phyloP scores from a whole-genome alignment of 768 basidiomycete species.

The Russula dissimulans region DNA sequence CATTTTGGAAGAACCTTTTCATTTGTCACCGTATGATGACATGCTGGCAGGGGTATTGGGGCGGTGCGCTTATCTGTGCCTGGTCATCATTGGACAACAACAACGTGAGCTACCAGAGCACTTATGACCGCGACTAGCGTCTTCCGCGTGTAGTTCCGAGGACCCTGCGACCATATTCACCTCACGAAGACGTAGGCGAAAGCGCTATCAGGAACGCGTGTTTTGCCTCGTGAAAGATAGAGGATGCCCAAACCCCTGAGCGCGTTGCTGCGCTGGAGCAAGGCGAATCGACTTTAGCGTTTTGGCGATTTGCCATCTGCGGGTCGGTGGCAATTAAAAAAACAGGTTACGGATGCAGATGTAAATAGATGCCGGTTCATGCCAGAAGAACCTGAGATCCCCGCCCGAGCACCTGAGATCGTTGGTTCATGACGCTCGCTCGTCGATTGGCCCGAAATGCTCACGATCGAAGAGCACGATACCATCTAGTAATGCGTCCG shows the following conservation, averaged over 20 bases:
- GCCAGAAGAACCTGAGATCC: slow-evolving; percentile 9
- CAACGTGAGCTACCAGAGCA: not conserved
- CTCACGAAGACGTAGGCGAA: slow-evolving; percentile 2
- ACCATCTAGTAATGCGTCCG: slow-evolving; percentile 18
- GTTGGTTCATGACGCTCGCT: not conserved
- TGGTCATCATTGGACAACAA: slow-evolving; percentile 4
- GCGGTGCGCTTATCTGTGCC: slow-evolving; percentile 15
- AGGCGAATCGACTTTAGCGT: slow-evolving; percentile 18
- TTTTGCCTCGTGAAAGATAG: slow-evolving; percentile 15
- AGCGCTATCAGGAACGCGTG: slow-evolving; percentile 15
- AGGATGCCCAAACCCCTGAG: slow-evolving; percentile 3
- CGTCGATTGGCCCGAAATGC: slow-evolving; percentile 7
- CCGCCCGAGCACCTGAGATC: slow-evolving; percentile 4
- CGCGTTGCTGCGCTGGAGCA: not conserved
- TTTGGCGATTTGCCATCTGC: slow-evolving; percentile 21
- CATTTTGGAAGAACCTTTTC: slow-evolving; percentile 1
- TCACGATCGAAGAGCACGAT: slow-evolving; percentile 11
- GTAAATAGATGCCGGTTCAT: slow-evolving; percentile 11
- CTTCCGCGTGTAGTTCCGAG: slow-evolving; percentile 10
- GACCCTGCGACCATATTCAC: slow-evolving; percentile 12
- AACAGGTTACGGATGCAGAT: slow-evolving; percentile 9
- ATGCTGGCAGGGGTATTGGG: slow-evolving; percentile 12
- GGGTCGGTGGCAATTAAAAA: slow-evolving; percentile 2
- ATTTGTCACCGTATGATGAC: slow-evolving; percentile 5
- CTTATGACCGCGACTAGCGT: not conserved